Evolutionary conservation across 768 basidiomycete species (phyloP), one percentile per base, ranked within the genome.

Genomic region (Trametes villosa): DNA sequence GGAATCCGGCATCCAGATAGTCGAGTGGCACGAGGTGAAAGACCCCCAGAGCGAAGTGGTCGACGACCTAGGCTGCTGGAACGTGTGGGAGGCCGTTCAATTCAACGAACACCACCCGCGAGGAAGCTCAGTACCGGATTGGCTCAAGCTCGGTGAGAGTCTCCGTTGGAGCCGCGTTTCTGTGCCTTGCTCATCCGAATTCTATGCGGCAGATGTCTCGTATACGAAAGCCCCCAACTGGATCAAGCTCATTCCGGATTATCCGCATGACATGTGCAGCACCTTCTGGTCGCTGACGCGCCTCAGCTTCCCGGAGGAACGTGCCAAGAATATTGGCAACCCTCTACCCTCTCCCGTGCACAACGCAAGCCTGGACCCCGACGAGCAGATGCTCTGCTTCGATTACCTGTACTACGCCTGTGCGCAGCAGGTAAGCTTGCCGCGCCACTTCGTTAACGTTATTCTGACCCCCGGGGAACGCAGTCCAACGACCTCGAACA

Each of bases 21-120:
- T 81, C 41, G 77, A 81, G 61, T 81, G 79, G 79, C 41, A 65
- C 36, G 76, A 81, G 48, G 72, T 81, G 61, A 81, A 81, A 60
- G 69, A 74, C 53, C 64, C 72, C 13, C 63, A 65, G 38, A 72
- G 69, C 55, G 41, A 58, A 29, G 64, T 68, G 38, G 41, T 72
- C 38, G 79, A 80, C 13, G 72, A 74, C 31, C 36, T 80, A 3
- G 77, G 78, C 30, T 80, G 79, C 60, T 80, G 79, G 79, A 76
- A 74, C 63, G 62, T 76, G 8, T 80, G 79, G 79, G 73, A 75
- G 38, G 68, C 71, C 9, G 71, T 72, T 34, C 70, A 74, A 49
- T 65, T 57, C 33, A 60, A 66, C 30, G 73, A 74, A 36, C 57
- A 65, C 42, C 30, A 36, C 8, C 71, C 75, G 4, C 63, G 76